Evolutionary conservation across 2,329 filamentous ascomycete species (phyloP), one percentile per base, ranked within the genome.

Genomic region (Claviceps purpurea): DNA sequence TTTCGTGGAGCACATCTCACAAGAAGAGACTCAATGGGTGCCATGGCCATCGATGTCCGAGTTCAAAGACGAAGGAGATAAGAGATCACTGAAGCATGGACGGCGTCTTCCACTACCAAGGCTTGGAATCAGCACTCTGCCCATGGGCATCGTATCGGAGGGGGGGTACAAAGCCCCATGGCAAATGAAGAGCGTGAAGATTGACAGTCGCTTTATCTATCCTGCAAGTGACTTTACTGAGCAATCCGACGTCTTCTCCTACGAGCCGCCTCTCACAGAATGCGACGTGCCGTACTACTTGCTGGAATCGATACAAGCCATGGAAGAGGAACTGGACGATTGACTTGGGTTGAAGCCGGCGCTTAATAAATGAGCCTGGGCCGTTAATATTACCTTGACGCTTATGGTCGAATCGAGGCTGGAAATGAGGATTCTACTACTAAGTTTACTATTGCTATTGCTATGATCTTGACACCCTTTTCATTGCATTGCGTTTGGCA

Each of bases 21-120:
- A 42, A 16, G 52, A 57, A 18, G 47, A 55, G 7, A 47, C 57
- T 6, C 47, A 49, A 22, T 56, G 50, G 11, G 62, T 58, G 22
- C 57, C 60, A 45, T 70, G 68, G 68, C 68, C 68, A 1, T 60
- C 62, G 8, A 55, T 66, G 41, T 57, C 65, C 13, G 66, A 68
- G 51, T 59, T 69, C 30, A 69, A 69, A 49, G 64, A 66, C 26
- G 63, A 65, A 14, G 64, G 65, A 39, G 63, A 69, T 50, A 62
- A 58, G 43, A 59, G 63, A 18, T 57, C 60, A 1, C 45, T 48
- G 38, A 51, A 54, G 45, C 54, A 60, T 43, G 54, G 59, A 20
- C 63, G 65, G n/a, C 61, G 57, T 37, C 57, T 70, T 22, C 67
- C 67, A 42, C 55, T 63, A 2, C 68, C 67, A 34, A 62, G 61